phyloP scores from a whole-genome alignment of 768 basidiomycete genomes.

The Serpula lacrymans region DNA sequence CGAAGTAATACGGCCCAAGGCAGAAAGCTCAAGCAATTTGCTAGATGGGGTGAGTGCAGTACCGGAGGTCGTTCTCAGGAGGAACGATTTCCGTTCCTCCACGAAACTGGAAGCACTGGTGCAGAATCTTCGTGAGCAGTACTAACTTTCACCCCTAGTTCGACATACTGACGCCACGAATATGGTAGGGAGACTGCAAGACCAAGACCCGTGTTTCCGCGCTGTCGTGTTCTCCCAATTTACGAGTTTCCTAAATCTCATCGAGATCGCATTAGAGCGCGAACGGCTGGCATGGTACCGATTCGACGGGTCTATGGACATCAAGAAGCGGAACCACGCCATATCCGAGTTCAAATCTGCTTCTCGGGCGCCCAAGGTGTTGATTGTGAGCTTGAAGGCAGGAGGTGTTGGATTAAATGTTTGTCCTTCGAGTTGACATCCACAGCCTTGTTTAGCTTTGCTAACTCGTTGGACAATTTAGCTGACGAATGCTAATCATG shows the following conservation, averaged over 20 bases:
- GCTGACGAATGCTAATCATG: conserved; percentile 80
- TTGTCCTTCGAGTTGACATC: conserved; percentile 17
- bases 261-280: conserved; percentile 65
- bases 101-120: conserved; percentile 89
- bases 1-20: conserved; percentile 49
- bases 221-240: conserved; percentile 92
- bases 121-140: conserved; percentile 58
- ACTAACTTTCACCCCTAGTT: not conserved
- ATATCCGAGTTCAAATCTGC: conserved; percentile 73
- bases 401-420: conserved; percentile 92
- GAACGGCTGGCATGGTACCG: conserved; percentile 69
- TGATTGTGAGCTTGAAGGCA: conserved; percentile 81
- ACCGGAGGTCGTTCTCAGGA: conserved; percentile 55
- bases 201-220: conserved; percentile 73
- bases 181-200: conserved; percentile 59
- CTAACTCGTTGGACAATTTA: too few species aligned
- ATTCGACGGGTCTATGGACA: conserved; percentile 91
- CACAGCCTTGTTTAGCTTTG: too few species aligned
- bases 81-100: conserved; percentile 84
- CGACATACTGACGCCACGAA: too few species aligned
- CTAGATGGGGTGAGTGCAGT: too few species aligned
- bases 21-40: conserved; percentile 14
- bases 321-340: conserved; percentile 74
- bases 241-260: conserved; percentile 82
- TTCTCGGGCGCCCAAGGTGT: conserved; percentile 68